These are phyloP conservation scores for Yarrowia galli DNA, from an alignment of 1,139 yeast genomes.

Conservation along the genomic window DNA sequence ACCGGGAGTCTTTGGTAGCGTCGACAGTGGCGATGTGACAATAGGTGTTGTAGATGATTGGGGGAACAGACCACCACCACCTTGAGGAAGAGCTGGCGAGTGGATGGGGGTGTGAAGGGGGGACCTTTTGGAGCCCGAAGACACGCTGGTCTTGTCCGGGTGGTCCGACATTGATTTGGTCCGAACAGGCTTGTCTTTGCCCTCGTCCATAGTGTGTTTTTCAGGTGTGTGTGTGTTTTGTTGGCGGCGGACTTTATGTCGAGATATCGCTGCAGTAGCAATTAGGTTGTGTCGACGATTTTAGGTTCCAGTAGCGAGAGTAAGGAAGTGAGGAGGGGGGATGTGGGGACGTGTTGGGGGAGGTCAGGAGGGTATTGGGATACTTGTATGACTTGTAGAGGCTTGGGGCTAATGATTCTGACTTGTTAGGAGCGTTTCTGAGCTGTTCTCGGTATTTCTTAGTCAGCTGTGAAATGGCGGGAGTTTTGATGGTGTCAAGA, in stretches of 20 bases:
- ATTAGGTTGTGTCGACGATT: not conserved
- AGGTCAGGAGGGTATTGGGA: too few relatives aligned
- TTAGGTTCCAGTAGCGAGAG: not conserved
- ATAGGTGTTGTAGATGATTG: constrained; percentile 6
- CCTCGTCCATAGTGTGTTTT: constrained; percentile 10
- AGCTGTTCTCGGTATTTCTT: too few relatives aligned
- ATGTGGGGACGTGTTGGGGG: not conserved
- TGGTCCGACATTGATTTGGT: constrained; percentile 5
- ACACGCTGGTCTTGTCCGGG: constrained; percentile 5
- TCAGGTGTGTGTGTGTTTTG: not conserved
- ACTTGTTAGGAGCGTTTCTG: too few relatives aligned
- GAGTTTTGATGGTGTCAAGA: too few relatives aligned
- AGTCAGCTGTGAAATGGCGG: too few relatives aligned
- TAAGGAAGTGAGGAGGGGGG: not conserved
- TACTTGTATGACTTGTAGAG: too few relatives aligned
- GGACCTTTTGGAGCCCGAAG: not conserved
- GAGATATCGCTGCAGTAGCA: not conserved
- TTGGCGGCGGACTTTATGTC: not conserved
- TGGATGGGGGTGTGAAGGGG: constrained; percentile 23
- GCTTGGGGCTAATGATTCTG: too few relatives aligned
- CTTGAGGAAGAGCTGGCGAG: constrained; percentile 20
- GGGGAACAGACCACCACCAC: not conserved
- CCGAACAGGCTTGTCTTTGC: not conserved
- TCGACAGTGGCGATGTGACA: not conserved
- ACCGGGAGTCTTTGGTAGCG: not conserved